These are phyloP conservation scores for Dactylellina haptotyla DNA, from an alignment of 2,329 filamentous ascomycete genomes.

Conservation along the genomic window DNA sequence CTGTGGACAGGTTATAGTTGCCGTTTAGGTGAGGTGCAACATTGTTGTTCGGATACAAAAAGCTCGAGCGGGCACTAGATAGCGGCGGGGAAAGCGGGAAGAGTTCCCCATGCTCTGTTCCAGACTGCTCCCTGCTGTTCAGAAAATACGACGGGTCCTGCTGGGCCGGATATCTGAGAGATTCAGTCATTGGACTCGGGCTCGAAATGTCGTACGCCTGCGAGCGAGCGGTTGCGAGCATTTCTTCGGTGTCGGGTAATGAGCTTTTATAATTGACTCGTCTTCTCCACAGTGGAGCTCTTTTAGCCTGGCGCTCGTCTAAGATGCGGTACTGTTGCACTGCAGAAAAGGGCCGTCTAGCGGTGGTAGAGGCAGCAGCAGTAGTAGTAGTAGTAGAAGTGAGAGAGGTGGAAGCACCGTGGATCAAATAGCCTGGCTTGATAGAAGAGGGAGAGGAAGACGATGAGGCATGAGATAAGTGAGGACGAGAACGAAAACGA, in stretches of 20 bases:
- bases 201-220: conserved; percentile 45
- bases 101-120: conserved; percentile 51
- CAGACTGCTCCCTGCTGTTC: conserved; percentile 46
- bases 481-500: conserved; percentile 16
- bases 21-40: conserved; percentile 54
- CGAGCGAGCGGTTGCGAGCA: conserved; percentile 52
- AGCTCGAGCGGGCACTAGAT: conserved; percentile 54
- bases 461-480: conserved; percentile 1
- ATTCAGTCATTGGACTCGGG: conserved; percentile 43
- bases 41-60: conserved; percentile 54
- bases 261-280: conserved; percentile 54
- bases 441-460: conserved; percentile 11
- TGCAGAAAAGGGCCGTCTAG: conserved; percentile 46
- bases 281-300: conserved; percentile 54
- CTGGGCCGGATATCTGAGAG: conserved; percentile 48
- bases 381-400: not conserved
- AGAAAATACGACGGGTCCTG: conserved; percentile 47
- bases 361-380: not conserved
- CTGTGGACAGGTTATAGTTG: conserved; percentile 54
- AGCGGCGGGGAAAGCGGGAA: conserved; percentile 54
- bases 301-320: conserved; percentile 54
- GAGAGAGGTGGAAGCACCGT: not conserved
- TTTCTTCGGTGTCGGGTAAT: conserved; percentile 53
- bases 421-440: conserved; percentile 31
- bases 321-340: conserved; percentile 53